Evolutionary conservation across 352 stramenopile species (phyloP), one percentile per base, ranked within the genome.

Genomic region (Globisporangium camurandrum): DNA sequence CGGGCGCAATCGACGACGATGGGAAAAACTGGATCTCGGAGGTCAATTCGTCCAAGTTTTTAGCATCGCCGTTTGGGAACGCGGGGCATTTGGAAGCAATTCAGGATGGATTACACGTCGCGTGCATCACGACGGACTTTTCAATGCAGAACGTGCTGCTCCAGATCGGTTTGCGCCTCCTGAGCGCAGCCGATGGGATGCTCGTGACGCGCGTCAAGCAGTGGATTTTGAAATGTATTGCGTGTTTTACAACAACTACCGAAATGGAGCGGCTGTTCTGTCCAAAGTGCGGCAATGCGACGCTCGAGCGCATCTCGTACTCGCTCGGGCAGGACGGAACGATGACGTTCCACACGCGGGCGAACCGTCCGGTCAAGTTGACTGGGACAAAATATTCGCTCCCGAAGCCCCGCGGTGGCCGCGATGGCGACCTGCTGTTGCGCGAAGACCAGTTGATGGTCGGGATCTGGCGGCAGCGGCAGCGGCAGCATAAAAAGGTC

Each of bases 361-460:
- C 79, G 27, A 91, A 91, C 54, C 80, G 83, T 19, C 78, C 83
- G 9, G 71, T 67, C 39, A 98, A 97, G 71, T 79, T 97, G 37
- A 84, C 88, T 46, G 97, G 97, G 37, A 98, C 92, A 49, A 98
- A 98, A 65, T 99, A 96, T 67, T 97, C 94, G n/a, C 67, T 99
- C 16, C 95, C 95, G 8, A 98, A 98, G 67, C 82, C 95, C 24
- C 96, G 95, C 57, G 88, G 89, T 47, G 90, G 86, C 5, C 83
- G 85, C 17, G 62, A 98, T 46, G 96, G 96, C 43, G 96, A 99
- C 60, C 58, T 99, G 20, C 68, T 99, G 42, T 79, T 99, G 38
- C 80, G 95, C 33, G 95, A 99, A 67, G 96, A 99, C 75, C 96
- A 99, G 69, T 74, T 99, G 9, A 69, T 98, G 56, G 88, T 90